Conservation (phyloP, 768 basidiomycete genomes). For the Leccinum incarnatum region DNA sequence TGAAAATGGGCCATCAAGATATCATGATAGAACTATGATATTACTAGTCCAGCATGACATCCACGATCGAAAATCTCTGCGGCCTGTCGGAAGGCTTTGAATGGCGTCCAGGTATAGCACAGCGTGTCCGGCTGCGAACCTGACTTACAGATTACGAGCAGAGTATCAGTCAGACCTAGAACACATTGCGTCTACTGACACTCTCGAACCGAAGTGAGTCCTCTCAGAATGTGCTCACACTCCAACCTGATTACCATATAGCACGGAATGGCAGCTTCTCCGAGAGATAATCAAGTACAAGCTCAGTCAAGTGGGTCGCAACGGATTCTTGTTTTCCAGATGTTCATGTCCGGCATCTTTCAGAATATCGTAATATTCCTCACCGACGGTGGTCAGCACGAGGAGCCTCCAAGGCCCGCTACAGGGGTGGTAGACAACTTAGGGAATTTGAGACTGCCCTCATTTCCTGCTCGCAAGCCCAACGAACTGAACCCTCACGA, state of each 20-base stretch:
- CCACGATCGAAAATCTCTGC: constrained; percentile 12
- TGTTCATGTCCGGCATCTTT: not conserved
- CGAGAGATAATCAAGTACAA: constrained; percentile 73
- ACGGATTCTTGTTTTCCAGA: not conserved
- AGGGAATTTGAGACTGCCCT: constrained; percentile 68
- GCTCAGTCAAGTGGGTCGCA: constrained; percentile 53
- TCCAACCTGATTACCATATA: constrained; percentile 28
- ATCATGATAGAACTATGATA: not conserved
- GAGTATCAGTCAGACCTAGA: constrained; percentile 60
- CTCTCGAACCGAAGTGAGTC: constrained; percentile 49
- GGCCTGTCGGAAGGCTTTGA: constrained; percentile 34
- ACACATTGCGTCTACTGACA: constrained; percentile 62
- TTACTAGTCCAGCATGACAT: constrained; percentile 15
- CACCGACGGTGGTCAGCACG: constrained; percentile 32
- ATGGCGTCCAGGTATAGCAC: constrained; percentile 51
- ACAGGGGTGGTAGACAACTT: constrained; percentile 27
- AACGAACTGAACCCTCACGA: constrained; percentile 50
- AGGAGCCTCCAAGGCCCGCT: constrained; percentile 44
- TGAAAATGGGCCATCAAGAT: not conserved
- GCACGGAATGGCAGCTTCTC: constrained; percentile 67
- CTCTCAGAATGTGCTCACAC: not conserved
- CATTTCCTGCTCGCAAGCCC: constrained; percentile 63
- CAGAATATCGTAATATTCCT: constrained; percentile 55
- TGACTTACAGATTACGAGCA: constrained; percentile 27
- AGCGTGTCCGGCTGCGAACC: not conserved